Conservation (phyloP, 352 stramenopile genomes). For the Phytophthora europaea region DNA sequence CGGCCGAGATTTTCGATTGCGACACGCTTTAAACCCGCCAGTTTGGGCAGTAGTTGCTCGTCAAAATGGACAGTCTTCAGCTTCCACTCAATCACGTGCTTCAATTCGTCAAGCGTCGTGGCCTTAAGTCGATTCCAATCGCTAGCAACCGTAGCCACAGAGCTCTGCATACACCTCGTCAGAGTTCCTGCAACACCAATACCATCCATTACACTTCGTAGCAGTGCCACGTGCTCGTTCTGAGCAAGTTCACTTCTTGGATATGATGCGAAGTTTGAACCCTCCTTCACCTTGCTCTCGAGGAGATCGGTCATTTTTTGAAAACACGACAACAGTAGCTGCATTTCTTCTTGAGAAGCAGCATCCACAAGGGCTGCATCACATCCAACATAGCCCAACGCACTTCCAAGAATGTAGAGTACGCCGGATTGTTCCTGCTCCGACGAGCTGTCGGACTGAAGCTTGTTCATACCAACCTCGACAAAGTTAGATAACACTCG, state of each 20-base stretch:
- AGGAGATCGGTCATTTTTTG: conserved; percentile 41
- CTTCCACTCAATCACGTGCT: conserved; percentile 57
- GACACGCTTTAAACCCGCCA: conserved; percentile 47
- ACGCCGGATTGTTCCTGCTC: conserved; percentile 26
- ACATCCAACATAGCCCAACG: conserved; percentile 35
- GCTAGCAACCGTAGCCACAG: conserved; percentile 2
- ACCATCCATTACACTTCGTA: conserved; percentile 57
- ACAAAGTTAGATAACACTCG: conserved; percentile 38
- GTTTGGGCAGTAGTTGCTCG: conserved; percentile 52
- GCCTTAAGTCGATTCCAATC: conserved; percentile 52
- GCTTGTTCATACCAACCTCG: conserved; percentile 21
- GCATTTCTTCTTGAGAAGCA: conserved; percentile 30
- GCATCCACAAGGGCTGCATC: conserved; percentile 1
- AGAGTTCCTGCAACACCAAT: conserved; percentile 47
- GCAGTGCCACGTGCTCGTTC: conserved; percentile 46
- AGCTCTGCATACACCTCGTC: conserved; percentile 33
- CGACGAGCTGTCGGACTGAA: conserved; percentile 21
- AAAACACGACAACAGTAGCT: conserved; percentile 39
- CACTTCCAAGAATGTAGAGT: conserved; percentile 55
- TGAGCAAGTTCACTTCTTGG: conserved; percentile 52
- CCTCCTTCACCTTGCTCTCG: conserved; percentile 31
- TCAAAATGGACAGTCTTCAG: conserved; percentile 48
- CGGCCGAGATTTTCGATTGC: conserved; percentile 55
- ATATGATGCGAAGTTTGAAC: conserved; percentile 47
- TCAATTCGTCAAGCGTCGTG: conserved; percentile 37